phyloP scores from a whole-genome alignment of 2,329 filamentous ascomycete genomes.

The Macrophomina tecta region DNA sequence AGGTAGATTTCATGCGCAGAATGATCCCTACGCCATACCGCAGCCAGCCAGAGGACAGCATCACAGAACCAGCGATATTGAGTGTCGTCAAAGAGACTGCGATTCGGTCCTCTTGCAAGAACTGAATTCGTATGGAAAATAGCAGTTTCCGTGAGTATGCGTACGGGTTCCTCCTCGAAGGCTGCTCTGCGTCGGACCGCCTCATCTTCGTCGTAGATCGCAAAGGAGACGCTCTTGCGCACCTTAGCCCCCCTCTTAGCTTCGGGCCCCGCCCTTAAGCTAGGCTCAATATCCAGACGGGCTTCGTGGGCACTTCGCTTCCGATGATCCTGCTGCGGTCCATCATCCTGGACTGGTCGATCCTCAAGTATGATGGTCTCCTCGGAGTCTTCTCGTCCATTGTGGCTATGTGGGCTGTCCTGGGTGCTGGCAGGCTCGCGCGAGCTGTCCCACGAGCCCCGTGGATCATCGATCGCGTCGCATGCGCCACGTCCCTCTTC shows the following conservation, averaged over 20 bases:
- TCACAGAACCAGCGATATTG: conserved; percentile 1
- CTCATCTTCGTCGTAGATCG: background rate
- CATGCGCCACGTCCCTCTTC: too few species aligned
- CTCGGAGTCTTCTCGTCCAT: background rate
- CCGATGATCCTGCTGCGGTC: background rate
- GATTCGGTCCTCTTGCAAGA: background rate
- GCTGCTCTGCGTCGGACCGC: background rate
- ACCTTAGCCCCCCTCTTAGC: background rate
- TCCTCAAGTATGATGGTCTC: background rate
- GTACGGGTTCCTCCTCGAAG: background rate
- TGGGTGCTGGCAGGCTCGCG: too few species aligned
- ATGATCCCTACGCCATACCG: background rate
- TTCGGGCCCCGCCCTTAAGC: background rate
- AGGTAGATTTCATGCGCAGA: background rate
- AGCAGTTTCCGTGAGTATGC: background rate
- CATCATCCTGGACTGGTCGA: background rate
- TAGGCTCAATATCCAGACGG: background rate
- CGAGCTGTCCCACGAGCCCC: too few species aligned
- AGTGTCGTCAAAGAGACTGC: background rate
- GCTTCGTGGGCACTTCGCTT: conserved; percentile 4
- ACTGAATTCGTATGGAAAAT: background rate
- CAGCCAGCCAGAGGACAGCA: background rate
- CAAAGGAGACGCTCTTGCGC: background rate
- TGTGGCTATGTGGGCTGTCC: too few species aligned
- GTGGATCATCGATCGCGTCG: too few species aligned